phyloP scores from a whole-genome alignment of 2,329 filamentous ascomycete genomes.

The Pseudofabraea citricarpa region DNA sequence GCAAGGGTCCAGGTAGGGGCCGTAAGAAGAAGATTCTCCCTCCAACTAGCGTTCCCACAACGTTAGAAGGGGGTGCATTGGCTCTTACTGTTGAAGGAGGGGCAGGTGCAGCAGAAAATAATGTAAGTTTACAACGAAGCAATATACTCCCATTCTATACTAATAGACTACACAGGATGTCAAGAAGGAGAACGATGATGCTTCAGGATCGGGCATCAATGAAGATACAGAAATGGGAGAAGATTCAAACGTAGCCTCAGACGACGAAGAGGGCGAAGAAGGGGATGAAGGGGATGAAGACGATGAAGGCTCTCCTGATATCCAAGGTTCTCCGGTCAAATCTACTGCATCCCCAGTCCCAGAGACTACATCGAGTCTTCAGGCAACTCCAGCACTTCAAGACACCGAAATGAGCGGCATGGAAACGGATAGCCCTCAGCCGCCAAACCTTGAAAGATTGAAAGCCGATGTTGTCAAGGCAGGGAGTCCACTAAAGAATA shows the following conservation, averaged over 20 bases:
- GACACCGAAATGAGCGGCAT: conserved; percentile 13
- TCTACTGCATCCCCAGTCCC: conserved; percentile 15
- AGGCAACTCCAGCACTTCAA: conserved; percentile 9
- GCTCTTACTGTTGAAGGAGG: conserved; percentile 4
- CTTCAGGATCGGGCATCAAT: conserved; percentile 10
- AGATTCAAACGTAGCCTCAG: conserved; percentile 21
- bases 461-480: conserved; percentile 14
- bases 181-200: conserved; percentile 17
- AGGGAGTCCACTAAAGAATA: conserved; percentile 25
- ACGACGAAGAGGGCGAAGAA: conserved; percentile 25
- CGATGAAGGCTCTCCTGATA: conserved; percentile 37
- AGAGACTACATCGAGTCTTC: conserved; percentile 6
- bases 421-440: conserved; percentile 6
- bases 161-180: conserved; percentile 16
- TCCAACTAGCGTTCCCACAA: conserved; percentile 20
- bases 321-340: conserved; percentile 26
- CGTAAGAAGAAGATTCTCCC: conserved; percentile 60
- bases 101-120: conserved; percentile 7
- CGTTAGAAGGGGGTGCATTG: conserved; percentile 5
- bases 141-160: not conserved
- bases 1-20: conserved; percentile 73
- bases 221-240: conserved; percentile 29
- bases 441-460: conserved; percentile 9
- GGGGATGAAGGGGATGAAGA: conserved; percentile 45
- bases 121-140: no score